Conservation (phyloP, 352 stramenopile genomes). For the Phytophthora meadii region DNA sequence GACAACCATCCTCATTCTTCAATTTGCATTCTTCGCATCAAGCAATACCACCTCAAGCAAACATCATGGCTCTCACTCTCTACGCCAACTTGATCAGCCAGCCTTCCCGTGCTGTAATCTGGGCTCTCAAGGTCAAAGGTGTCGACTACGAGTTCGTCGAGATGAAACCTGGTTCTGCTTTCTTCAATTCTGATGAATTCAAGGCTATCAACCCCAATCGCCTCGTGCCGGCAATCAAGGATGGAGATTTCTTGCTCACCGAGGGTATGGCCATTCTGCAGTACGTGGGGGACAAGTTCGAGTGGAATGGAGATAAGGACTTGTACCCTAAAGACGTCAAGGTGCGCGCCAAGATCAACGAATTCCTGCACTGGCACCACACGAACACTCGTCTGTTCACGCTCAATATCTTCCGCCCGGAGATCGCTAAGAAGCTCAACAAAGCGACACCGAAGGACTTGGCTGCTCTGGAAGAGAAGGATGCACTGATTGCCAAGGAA, state of each 20-base stretch:
- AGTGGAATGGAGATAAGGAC: conserved; percentile 51
- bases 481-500: conserved; percentile 48
- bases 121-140: conserved; percentile 56
- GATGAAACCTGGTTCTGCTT: conserved; percentile 35
- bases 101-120: conserved; percentile 46
- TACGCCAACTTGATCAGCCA: conserved; percentile 74
- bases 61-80: conserved; percentile 49
- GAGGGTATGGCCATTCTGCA: conserved; percentile 66
- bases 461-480: conserved; percentile 35
- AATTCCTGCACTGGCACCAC: conserved; percentile 81
- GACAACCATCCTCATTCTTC: conserved; percentile 10
- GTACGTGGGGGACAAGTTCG: conserved; percentile 63
- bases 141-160: conserved; percentile 47
- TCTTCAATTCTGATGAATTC: conserved; percentile 61
- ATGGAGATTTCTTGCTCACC: conserved; percentile 64
- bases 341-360: conserved; percentile 62
- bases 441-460: conserved; percentile 46
- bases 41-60: background rate
- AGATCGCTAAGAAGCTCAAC: conserved; percentile 38
- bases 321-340: conserved; percentile 57
- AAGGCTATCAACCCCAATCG: conserved; percentile 58
- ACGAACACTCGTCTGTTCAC: conserved; percentile 62
- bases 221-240: conserved; percentile 55
- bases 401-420: conserved; percentile 48
- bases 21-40: conserved; percentile 5